Base-by-base conservation (phyloP, 192 early-diverging fungal species). In the Linnemannia exigua region DNA sequence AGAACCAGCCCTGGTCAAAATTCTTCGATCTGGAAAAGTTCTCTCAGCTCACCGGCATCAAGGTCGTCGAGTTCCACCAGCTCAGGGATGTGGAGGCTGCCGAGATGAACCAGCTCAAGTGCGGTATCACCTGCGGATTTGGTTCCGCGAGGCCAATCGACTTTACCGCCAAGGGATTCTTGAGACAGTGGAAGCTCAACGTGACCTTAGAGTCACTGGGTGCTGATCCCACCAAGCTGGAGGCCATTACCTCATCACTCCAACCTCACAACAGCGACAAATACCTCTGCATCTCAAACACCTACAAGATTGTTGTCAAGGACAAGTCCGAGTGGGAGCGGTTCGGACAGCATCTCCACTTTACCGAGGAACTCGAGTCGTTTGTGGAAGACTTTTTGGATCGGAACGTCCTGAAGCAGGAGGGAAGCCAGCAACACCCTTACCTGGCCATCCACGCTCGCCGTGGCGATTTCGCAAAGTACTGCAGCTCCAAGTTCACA, bases 251-350 rank as follows among this genome's bases (percentile, higher is more conserved):
- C 0, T 66, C 74, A 1, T 5, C 80, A 25, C 68, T 80, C 22
- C 19, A 14, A 22, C 46, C 84, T 16, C 12, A 35, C 28, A 50
- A 9, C 15, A 52, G 73, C n/a, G 74, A 86, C 15, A 79, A 79
- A 33, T 86, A 77, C 35, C 47, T 86, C 38, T 86, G 84, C 52
- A 86, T 86, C 17, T 86, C 84, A 33, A 86, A 86, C 73, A 77
- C 84, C 1, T 86, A 86, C 79, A 86, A 86, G 71, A 86, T 86
- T 20, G 41, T 67, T 4, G 78, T 86, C 70, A 79, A 86, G 75
- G 84, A 86, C 63, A 86, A 80, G 75, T 38, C 63, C 67, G 84
- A 86, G 28, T 86, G 84, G 84, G 84, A 86, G 33, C 84, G 75
- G 38, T 86, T 77, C 25, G 84, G 84, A 15, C 78, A 86, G 35